Base-by-base conservation (phyloP, 306 rosid genomes). In the Cucumis hystrix region DNA sequence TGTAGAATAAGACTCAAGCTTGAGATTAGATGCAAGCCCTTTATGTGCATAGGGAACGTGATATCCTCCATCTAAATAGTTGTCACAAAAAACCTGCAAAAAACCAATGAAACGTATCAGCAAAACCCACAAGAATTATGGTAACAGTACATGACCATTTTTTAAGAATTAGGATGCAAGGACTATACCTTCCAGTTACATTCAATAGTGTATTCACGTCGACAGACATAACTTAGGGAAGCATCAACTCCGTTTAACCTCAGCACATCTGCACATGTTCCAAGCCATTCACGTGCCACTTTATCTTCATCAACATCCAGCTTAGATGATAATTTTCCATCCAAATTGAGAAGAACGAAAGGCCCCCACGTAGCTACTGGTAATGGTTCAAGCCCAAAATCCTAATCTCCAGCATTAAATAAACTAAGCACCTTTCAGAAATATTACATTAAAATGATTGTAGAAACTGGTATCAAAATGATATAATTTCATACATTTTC, bases 11-110 rank as follows among this genome's bases (percentile, higher is more conserved):
- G 93, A 85, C 28, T 94, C 89, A 18, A 94, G 88, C 77, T 91
- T 83, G 72, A 94, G 98, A 86, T 90, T 89, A 20, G 89, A 86
- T 76, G 96, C 92, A 6, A 94, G 89, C 87, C 84, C 93, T 84
- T 91, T 91, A 84, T 94, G 98, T 1, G 93, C 98, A 84, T 86
- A 90, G 16, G 98, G 94, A 33, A 91, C 98, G 45, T 94, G 98
- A 81, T 94, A 94, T 75, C 98, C 98, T 33, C 98, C 98, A 78
- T 94, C 98, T 64, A 94, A 84, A 85, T 90, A 94, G 93, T 94
- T 94, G 87, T 94, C 97, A 82, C 97, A 94, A 79, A 91, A 91
- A 56, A 94, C 96, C 98, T 94, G 82, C 82, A 84, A 77, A 65
- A 81, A 35, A 41, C 33, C 28, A 7, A 62, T 63, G 6, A 52